Percentiles rank a stretch among this genome's conserved stretches.
phyloP scores from a whole-genome alignment of 2,329 filamentous ascomycete genomes.

The Neofusicoccum sp. region DNA sequence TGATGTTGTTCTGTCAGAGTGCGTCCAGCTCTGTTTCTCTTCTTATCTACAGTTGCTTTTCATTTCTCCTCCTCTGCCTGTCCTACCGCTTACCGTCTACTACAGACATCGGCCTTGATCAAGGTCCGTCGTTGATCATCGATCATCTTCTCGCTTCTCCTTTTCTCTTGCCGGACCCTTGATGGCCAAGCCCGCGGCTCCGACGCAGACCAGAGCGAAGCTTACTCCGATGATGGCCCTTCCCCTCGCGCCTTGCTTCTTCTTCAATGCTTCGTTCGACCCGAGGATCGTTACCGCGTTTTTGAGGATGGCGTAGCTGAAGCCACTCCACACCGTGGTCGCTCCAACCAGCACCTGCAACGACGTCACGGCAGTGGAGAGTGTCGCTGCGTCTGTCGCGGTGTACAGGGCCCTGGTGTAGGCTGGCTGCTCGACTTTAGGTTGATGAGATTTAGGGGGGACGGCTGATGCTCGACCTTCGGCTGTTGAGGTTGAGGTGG shows the following conservation, averaged over 20 bases:
- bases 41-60: background rate
- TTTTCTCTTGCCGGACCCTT: background rate
- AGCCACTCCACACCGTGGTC: conserved; percentile 90
- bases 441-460: background rate
- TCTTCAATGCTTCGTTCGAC: conserved; percentile 46
- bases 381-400: conserved; percentile 13
- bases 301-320: conserved; percentile 88
- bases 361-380: conserved; percentile 35
- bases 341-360: conserved; percentile 77
- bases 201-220: conserved; percentile 45
- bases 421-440: background rate
- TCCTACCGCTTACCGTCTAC: background rate
- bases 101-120: too few species aligned
- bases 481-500: background rate
- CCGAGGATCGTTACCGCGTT: conserved; percentile 85
- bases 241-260: conserved; percentile 47
- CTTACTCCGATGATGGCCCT: conserved; percentile 48
- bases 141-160: background rate
- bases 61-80: background rate
- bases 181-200: conserved; percentile 29
- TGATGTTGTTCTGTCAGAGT: background rate
- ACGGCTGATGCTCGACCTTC: background rate
- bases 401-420: background rate
- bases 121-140: background rate
- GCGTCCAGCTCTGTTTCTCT: background rate